These are phyloP conservation scores for Dianthus caryophyllus DNA, from an alignment of 148 eudicot species.

Conservation along the genomic window DNA sequence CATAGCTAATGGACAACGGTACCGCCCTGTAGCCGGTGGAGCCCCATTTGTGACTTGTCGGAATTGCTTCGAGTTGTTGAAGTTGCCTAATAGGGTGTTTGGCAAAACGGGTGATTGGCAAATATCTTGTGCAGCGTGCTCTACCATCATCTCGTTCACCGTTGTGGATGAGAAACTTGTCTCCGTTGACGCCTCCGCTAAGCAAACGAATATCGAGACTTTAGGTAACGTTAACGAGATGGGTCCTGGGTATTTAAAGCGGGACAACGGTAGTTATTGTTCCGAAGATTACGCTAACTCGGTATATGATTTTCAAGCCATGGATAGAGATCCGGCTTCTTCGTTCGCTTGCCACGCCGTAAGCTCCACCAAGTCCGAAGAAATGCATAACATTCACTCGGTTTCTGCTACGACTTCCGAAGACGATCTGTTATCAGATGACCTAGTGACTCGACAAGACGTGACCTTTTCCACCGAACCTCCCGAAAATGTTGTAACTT, in stretches of 20 bases:
- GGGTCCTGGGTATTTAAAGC: slow-evolving; percentile 31
- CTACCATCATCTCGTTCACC: slow-evolving; percentile 43
- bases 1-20: slow-evolving; percentile 40
- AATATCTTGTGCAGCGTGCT: slow-evolving; percentile 77
- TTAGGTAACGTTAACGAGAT: slow-evolving; percentile 29
- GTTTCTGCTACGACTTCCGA: slow-evolving; percentile 56
- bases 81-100: slow-evolving; percentile 54
- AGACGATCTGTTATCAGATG: slow-evolving; percentile 45
- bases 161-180: slow-evolving; percentile 56
- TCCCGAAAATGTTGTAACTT: slow-evolving; percentile 28
- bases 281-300: slow-evolving; percentile 81
- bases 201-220: slow-evolving; percentile 26
- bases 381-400: slow-evolving; percentile 41
- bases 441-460: slow-evolving; percentile 28
- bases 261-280: slow-evolving; percentile 47
- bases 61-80: slow-evolving; percentile 73
- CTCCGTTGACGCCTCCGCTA: slow-evolving; percentile 33
- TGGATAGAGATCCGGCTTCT: slow-evolving; percentile 53
- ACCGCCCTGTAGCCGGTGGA: slow-evolving; percentile 73
- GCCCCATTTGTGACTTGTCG: slow-evolving; percentile 82
- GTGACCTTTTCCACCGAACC: slow-evolving; percentile 30
- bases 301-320: slow-evolving; percentile 66
- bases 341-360: slow-evolving; percentile 36
- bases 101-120: slow-evolving; percentile 48
- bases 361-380: slow-evolving; percentile 47